These are phyloP conservation scores for Triangularia setosa DNA, from an alignment of 2,329 filamentous ascomycete species.

Conservation along the genomic window DNA sequence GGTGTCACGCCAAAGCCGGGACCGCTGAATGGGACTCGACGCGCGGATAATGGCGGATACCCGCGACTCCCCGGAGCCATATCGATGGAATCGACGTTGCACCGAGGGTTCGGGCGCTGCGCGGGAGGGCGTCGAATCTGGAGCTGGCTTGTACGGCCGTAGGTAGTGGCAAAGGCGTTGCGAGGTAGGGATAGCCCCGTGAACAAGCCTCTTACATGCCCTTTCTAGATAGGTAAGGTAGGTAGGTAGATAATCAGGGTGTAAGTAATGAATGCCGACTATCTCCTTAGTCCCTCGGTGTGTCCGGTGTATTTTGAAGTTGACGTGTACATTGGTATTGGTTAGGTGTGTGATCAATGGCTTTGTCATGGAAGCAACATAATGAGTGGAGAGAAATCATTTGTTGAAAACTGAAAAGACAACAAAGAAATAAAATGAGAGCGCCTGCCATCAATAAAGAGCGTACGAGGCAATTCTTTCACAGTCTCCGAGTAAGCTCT, in stretches of 20 bases:
- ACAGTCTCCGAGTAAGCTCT: too few relatives aligned
- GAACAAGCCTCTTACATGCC: not conserved
- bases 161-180: conserved; percentile 9
- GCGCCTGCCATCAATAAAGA: too few relatives aligned
- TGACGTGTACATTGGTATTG: too few relatives aligned
- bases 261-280: not conserved
- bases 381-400: too few relatives aligned
- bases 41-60: conserved; percentile 13
- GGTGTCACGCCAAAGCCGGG: conserved; percentile 8
- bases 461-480: too few relatives aligned
- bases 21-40: not conserved
- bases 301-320: not conserved
- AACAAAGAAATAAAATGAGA: too few relatives aligned
- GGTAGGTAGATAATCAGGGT: not conserved
- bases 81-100: conserved; percentile 18
- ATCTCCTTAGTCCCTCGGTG: not conserved
- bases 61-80: conserved; percentile 17
- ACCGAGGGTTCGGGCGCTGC: not conserved
- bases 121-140: conserved; percentile 19
- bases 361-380: too few relatives aligned
- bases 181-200: not conserved
- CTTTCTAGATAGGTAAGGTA: too few relatives aligned
- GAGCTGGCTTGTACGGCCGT: conserved; percentile 21
- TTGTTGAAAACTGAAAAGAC: too few relatives aligned
- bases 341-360: too few relatives aligned